A percentile compares a stretch with the other conserved stretches of the same genome.
These are phyloP conservation scores for Heliamphora exappendiculata DNA, from an alignment of 148 eudicot genomes.

Conservation along the genomic window DNA sequence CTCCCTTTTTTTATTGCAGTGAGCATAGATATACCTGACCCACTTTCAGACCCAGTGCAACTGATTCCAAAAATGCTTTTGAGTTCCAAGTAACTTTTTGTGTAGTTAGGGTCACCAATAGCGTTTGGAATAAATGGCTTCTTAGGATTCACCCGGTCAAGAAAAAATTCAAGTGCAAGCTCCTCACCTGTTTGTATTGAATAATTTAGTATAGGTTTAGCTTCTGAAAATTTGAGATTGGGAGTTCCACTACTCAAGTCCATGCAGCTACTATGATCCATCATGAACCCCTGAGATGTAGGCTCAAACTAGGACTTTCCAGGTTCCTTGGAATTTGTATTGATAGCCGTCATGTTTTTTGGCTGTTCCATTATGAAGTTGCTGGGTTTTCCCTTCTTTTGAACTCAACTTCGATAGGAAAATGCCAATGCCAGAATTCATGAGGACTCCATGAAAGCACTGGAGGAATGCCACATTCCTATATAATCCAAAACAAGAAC, in stretches of 20 bases:
- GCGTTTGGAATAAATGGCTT: conserved; percentile 40
- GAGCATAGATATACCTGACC: conserved; percentile 63
- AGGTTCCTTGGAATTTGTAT: conserved; percentile 30
- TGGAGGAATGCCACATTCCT: conserved; percentile 14
- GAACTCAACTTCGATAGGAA: conserved; percentile 13
- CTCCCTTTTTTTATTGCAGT: conserved; percentile 44
- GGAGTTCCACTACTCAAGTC: conserved; percentile 47
- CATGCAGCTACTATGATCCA: conserved; percentile 46
- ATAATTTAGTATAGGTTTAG: conserved; percentile 76
- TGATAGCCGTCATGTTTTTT: conserved; percentile 39
- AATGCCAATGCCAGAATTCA: conserved; percentile 15
- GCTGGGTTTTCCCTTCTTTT: conserved; percentile 15
- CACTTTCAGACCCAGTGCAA: conserved; percentile 64
- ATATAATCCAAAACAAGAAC: neutral
- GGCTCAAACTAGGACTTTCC: conserved; percentile 49
- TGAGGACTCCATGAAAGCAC: conserved; percentile 20
- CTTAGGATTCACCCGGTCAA: conserved; percentile 64
- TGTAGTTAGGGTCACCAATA: conserved; percentile 36
- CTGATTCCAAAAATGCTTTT: conserved; percentile 62
- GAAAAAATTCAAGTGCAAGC: conserved; percentile 84
- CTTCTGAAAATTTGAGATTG: conserved; percentile 35
- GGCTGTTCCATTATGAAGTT: conserved; percentile 54
- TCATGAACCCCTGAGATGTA: conserved; percentile 54
- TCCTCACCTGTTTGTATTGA: conserved; percentile 96
- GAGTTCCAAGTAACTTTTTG: conserved; percentile 52